Conservation (phyloP, 2,329 filamentous ascomycete species). For the Xenoacremonium recifei region DNA sequence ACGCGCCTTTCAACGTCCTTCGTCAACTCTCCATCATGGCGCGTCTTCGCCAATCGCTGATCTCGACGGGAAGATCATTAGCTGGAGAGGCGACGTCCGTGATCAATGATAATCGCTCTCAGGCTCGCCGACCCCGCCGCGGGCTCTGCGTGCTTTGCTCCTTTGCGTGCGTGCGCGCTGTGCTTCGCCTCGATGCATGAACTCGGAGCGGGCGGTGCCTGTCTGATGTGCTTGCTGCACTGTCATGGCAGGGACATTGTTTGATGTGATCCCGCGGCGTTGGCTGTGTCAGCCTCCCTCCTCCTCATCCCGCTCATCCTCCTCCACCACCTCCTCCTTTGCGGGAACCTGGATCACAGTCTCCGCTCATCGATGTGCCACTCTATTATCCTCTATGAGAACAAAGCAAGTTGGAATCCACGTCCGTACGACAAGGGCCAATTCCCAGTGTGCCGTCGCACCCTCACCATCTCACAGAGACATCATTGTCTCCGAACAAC, state of each 20-base stretch:
- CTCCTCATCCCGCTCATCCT: too few relatives aligned
- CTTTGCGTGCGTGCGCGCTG: too few relatives aligned
- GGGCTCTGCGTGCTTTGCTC: too few relatives aligned
- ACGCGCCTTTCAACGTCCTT: conserved; percentile 3
- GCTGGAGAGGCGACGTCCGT: conserved; percentile 16
- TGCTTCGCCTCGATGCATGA: conserved; percentile 13
- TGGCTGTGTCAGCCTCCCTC: neutral
- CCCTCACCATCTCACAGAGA: conserved; percentile 18
- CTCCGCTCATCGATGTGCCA: neutral
- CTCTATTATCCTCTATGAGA: neutral
- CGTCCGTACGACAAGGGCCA: neutral
- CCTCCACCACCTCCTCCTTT: too few relatives aligned
- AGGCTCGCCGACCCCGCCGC: conserved; percentile 2
- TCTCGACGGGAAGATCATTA: conserved; percentile 27
- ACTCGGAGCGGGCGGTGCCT: neutral
- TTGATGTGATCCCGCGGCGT: conserved; percentile 1
- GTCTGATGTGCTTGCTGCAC: too few relatives aligned
- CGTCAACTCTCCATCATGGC: conserved; percentile 2
- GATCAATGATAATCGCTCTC: conserved; percentile 2
- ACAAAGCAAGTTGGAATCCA: conserved; percentile 9
- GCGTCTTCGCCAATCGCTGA: conserved; percentile 22
- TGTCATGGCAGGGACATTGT: neutral
- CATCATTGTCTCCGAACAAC: conserved; percentile 3
- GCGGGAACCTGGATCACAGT: neutral
- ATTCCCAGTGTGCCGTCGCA: conserved; percentile 15